Conservation (phyloP, 139 green algal species). For the Ulvella scutata region DNA sequence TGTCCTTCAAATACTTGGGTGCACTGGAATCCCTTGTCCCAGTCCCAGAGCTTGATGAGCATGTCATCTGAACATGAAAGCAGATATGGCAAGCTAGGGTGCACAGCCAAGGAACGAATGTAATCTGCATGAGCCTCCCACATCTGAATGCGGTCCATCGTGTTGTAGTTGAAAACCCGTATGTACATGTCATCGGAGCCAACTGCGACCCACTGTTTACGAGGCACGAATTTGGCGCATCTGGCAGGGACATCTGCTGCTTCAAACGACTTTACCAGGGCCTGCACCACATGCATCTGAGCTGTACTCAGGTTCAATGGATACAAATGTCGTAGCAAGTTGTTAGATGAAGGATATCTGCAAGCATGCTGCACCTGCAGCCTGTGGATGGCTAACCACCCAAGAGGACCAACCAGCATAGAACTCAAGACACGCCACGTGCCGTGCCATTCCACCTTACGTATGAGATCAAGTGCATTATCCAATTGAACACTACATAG, state of each 20-base stretch:
- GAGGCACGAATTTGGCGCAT: constrained; percentile 86
- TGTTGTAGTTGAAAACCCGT: constrained; percentile 99
- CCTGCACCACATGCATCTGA: constrained; percentile 25
- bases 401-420: not conserved
- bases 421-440: not conserved
- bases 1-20: constrained; percentile 96
- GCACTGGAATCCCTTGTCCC: constrained; percentile 87
- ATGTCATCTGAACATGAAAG: constrained; percentile 95
- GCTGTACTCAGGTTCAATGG: not conserved
- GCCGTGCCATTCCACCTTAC: not conserved
- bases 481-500: not conserved
- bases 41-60: constrained; percentile 99
- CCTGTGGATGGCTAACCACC: not conserved
- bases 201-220: constrained; percentile 93
- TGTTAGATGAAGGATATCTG: not conserved
- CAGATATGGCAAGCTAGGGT: constrained; percentile 83
- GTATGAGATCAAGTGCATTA: not conserved
- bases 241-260: constrained; percentile 89
- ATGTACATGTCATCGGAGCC: constrained; percentile 96
- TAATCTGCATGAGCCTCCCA: constrained; percentile 99
- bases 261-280: constrained; percentile 96
- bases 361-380: not conserved
- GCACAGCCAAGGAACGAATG: constrained; percentile 89
- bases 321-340: not conserved
- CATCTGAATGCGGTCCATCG: constrained; percentile 88